Evolutionary conservation across 2,329 filamentous ascomycete genomes (phyloP).

Genomic region (Colletotrichum filicis): DNA sequence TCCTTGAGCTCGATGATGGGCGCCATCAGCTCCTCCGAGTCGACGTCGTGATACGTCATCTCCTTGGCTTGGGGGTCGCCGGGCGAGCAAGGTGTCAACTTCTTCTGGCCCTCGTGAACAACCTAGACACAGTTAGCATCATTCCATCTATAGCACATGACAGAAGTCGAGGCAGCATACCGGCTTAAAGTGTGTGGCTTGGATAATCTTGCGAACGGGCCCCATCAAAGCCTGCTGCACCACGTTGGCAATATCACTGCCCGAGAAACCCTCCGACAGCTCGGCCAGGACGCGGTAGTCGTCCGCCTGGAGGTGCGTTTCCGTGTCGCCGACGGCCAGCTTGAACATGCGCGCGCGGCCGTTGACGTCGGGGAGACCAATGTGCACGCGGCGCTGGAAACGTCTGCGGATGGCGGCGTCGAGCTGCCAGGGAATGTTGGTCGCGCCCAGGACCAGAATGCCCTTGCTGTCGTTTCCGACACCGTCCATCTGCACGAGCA

Average conservation of each 20-base stretch:
- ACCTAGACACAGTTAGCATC: constrained; percentile 62
- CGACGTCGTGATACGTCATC: constrained; percentile 92
- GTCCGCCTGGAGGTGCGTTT: constrained; percentile 80
- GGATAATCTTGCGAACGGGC: constrained; percentile 95
- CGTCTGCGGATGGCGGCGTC: constrained; percentile 95
- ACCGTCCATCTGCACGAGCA: constrained; percentile 99
- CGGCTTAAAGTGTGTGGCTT: constrained; percentile 97
- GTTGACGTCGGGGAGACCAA: constrained; percentile 87
- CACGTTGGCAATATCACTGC: constrained; percentile 94
- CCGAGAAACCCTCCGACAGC: constrained; percentile 92
- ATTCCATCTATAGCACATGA: not conserved
- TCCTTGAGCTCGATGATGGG: constrained; percentile 90
- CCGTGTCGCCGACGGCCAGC: constrained; percentile 91
- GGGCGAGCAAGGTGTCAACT: constrained; percentile 91
- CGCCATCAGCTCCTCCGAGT: constrained; percentile 85
- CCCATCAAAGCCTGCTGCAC: constrained; percentile 98
- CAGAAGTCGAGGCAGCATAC: constrained; percentile 57
- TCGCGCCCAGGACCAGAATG: constrained; percentile 93
- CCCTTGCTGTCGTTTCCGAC: constrained; percentile 96
- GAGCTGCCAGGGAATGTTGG: constrained; percentile 98
- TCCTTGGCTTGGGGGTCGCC: constrained; percentile 87
- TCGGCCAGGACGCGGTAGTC: constrained; percentile 86
- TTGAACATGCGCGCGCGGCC: constrained; percentile 96
- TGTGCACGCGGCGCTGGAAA: constrained; percentile 96
- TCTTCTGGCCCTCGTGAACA: constrained; percentile 72